These are phyloP conservation scores for Capsicum chinense DNA, from an alignment of 257 asterid genomes.

Conservation along the genomic window DNA sequence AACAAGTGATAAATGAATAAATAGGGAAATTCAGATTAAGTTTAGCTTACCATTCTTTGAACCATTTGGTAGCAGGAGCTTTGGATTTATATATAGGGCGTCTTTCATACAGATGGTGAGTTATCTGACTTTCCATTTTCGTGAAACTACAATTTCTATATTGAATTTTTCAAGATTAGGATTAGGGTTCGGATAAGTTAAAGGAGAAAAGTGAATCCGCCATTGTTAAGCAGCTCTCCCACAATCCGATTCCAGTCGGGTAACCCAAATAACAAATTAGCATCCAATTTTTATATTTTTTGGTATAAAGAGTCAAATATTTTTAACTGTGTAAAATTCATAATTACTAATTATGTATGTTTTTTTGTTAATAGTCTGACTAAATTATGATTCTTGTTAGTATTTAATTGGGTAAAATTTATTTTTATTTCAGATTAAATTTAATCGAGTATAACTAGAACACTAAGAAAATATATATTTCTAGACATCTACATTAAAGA, in stretches of 20 bases:
- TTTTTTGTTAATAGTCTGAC: too few relatives aligned
- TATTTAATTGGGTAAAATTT: too few relatives aligned
- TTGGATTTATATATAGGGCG: conserved; percentile 65
- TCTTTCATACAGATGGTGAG: conserved; percentile 61
- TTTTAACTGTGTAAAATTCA: too few relatives aligned
- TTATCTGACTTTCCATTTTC: conserved; percentile 70
- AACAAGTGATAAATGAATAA: neutral
- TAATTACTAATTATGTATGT: too few relatives aligned
- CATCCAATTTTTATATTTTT: neutral
- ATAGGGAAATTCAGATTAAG: neutral
- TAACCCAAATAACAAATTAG: conserved; percentile 22
- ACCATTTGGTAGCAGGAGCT: conserved; percentile 77
- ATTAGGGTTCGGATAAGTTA: neutral
- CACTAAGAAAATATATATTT: too few relatives aligned
- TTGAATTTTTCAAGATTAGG: neutral
- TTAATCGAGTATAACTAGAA: too few relatives aligned
- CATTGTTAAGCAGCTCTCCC: conserved; percentile 3
- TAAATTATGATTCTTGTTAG: too few relatives aligned
- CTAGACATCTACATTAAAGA: too few relatives aligned
- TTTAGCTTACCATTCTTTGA: conserved; percentile 74
- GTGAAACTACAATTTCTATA: neutral
- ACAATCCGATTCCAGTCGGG: neutral
- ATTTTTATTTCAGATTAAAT: too few relatives aligned
- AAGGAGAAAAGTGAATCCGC: conserved; percentile 13
- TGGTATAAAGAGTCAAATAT: too few relatives aligned